These are phyloP conservation scores for Kazachstania viticola DNA, from an alignment of 805 yeast species.

Conservation along the genomic window DNA sequence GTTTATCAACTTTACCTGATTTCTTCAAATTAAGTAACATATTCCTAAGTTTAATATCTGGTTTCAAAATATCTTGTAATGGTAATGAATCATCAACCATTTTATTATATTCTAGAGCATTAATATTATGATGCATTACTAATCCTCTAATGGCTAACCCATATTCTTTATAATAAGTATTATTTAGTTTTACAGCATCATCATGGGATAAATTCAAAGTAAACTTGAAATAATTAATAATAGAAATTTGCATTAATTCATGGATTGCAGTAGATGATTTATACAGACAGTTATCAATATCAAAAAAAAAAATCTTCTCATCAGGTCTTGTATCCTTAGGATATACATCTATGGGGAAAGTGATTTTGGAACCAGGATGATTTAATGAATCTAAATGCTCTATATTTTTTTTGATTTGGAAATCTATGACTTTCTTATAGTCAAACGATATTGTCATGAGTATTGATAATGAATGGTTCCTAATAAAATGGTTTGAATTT, in stretches of 20 bases:
- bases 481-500: too few species aligned
- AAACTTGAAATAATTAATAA: constrained; percentile 68
- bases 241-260: constrained; percentile 77
- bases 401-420: constrained; percentile 21
- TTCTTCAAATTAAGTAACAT: constrained; percentile 35
- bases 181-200: constrained; percentile 63
- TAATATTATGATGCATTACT: constrained; percentile 49
- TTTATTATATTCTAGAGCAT: constrained; percentile 79
- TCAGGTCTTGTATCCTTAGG: constrained; percentile 21
- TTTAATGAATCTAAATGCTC: constrained; percentile 24
- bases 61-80: constrained; percentile 61
- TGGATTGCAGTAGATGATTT: constrained; percentile 63
- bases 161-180: constrained; percentile 68
- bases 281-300: constrained; percentile 88
- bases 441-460: constrained; percentile 5
- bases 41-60: constrained; percentile 43
- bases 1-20: constrained; percentile 46
- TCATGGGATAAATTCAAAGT: constrained; percentile 50
- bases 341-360: constrained; percentile 20
- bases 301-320: constrained; percentile 57
- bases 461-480: background rate
- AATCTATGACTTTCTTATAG: constrained; percentile 13
- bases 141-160: constrained; percentile 93
- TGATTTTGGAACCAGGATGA: constrained; percentile 26
- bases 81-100: constrained; percentile 91